Conservation (phyloP, 1,139 yeast species). For the Sugiyamaella novakii region DNA sequence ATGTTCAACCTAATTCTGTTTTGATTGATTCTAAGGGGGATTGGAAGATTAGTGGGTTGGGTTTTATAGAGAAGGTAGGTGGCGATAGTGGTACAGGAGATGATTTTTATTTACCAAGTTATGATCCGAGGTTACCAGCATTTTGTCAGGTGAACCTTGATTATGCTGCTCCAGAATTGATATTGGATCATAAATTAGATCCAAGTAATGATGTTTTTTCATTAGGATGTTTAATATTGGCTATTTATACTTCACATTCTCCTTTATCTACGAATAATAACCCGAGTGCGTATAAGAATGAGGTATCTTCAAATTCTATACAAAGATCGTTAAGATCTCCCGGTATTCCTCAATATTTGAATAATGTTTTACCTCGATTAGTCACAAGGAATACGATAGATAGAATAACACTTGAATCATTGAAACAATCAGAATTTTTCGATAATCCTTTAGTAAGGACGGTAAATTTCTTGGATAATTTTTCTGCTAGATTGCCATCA, state of each 20-base stretch:
- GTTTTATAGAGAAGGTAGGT: slow-evolving; percentile 49
- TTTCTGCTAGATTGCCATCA: slow-evolving; percentile 67
- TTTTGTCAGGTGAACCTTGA: slow-evolving; percentile 72
- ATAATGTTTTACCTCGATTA: slow-evolving; percentile 45
- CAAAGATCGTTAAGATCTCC: slow-evolving; percentile 49
- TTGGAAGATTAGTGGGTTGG: slow-evolving; percentile 87
- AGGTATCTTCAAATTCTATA: slow-evolving; percentile 33
- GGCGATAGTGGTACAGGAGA: slow-evolving; percentile 36
- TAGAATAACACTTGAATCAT: slow-evolving; percentile 50
- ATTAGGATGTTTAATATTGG: slow-evolving; percentile 70
- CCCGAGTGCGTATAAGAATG: slow-evolving; percentile 41
- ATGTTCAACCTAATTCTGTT: slow-evolving; percentile 75
- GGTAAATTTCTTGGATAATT: slow-evolving; percentile 80
- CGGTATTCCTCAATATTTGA: slow-evolving; percentile 41
- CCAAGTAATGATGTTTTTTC: slow-evolving; percentile 83
- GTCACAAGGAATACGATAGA: slow-evolving; percentile 47
- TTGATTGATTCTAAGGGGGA: slow-evolving; percentile 83
- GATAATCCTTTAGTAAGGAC: slow-evolving; percentile 84
- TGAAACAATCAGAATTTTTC: slow-evolving; percentile 61
- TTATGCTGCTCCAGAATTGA: slow-evolving; percentile 75
- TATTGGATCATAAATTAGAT: slow-evolving; percentile 60
- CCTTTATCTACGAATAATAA: slow-evolving; percentile 43
- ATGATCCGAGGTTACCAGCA: slow-evolving; percentile 71
- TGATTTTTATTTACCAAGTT: slow-evolving; percentile 62
- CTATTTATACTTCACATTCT: slow-evolving; percentile 53